phyloP scores from a whole-genome alignment of 768 basidiomycete species.

The Amanita pallidorosea region DNA sequence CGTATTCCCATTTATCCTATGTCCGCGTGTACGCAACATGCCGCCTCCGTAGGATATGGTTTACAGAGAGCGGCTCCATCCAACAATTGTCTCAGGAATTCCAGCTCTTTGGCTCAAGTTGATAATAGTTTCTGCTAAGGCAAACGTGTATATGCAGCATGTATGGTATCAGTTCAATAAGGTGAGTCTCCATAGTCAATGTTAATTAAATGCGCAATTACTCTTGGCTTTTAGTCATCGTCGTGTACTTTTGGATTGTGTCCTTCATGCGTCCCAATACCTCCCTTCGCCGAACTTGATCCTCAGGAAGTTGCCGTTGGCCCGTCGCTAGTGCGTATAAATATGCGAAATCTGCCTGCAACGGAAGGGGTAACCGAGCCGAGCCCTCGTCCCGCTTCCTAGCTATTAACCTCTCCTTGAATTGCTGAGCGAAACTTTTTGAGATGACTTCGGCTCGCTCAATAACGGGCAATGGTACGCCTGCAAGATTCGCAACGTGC shows the following conservation, averaged over 20 bases:
- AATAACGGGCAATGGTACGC: constrained; percentile 79
- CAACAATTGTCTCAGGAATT: constrained; percentile 68
- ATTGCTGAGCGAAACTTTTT: constrained; percentile 76
- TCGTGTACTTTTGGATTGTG: constrained; percentile 15
- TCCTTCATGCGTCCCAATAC: constrained; percentile 44
- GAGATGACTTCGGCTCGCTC: constrained; percentile 84
- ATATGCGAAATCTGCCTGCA: constrained; percentile 87
- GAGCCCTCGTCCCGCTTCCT: constrained; percentile 44
- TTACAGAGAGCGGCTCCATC: constrained; percentile 36
- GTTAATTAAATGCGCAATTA: not conserved
- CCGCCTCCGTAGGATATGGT: constrained; percentile 68
- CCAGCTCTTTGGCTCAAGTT: constrained; percentile 36
- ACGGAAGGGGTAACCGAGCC: constrained; percentile 60
- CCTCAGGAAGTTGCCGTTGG: constrained; percentile 37
- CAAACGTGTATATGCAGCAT: not conserved
- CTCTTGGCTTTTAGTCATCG: constrained; percentile 8
- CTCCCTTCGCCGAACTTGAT: constrained; percentile 40
- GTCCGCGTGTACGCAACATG: constrained; percentile 73
- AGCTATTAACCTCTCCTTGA: constrained; percentile 68
- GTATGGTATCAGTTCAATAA: not conserved
- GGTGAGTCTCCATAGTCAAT: not conserved
- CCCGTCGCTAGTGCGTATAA: constrained; percentile 55
- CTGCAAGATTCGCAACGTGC: constrained; percentile 91
- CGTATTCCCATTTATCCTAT: constrained; percentile 58
- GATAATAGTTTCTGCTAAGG: not conserved